These are phyloP conservation scores for Penicillium sp. DNA, from an alignment of 2,329 filamentous ascomycete genomes.

Conservation along the genomic window DNA sequence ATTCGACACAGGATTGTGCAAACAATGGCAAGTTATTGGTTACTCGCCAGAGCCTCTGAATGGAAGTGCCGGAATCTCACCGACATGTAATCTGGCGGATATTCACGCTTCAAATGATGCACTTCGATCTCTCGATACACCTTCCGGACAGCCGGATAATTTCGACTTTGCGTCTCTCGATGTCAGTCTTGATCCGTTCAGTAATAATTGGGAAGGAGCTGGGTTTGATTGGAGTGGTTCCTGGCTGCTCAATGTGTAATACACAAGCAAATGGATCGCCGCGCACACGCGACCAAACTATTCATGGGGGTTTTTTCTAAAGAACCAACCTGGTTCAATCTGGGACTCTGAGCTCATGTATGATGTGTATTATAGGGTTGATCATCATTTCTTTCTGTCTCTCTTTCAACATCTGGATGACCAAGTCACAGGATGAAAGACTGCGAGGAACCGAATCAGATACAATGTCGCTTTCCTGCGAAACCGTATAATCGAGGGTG, in stretches of 20 bases:
- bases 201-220: conserved; percentile 26
- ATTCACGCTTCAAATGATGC: conserved; percentile 15
- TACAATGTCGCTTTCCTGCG: too few relatives aligned
- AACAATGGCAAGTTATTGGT: conserved; percentile 24
- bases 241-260: conserved; percentile 25
- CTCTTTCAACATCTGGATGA: too few relatives aligned
- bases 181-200: conserved; percentile 19
- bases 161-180: conserved; percentile 18
- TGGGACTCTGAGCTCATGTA: too few relatives aligned
- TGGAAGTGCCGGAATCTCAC: not conserved
- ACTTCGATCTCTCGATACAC: conserved; percentile 11
- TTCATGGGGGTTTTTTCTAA: too few relatives aligned
- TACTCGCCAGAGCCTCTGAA: conserved; percentile 11
- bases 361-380: too few relatives aligned
- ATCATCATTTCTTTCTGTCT: too few relatives aligned
- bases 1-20: conserved; percentile 24
- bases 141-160: conserved; percentile 11
- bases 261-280: too few relatives aligned
- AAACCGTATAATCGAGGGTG: too few relatives aligned
- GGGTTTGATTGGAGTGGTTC: conserved; percentile 31
- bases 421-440: too few relatives aligned
- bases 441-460: too few relatives aligned
- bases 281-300: too few relatives aligned
- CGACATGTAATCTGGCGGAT: conserved; percentile 23
- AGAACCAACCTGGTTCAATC: too few relatives aligned